These are phyloP conservation scores for Coemansia sp. DNA, from an alignment of 192 early-diverging fungal species.

Conservation along the genomic window DNA sequence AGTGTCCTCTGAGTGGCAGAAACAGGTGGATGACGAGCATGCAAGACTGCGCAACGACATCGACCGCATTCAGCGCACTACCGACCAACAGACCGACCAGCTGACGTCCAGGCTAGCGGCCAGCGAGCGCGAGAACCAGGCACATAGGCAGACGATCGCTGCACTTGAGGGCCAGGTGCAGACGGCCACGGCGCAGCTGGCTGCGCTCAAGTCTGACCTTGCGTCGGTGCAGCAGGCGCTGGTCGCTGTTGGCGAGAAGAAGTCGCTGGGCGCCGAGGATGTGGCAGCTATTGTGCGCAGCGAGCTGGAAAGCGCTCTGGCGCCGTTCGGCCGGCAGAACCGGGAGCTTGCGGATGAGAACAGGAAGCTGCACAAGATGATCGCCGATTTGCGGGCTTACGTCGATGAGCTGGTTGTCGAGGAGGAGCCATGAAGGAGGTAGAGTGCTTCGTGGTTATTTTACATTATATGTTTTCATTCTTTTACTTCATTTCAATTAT, in stretches of 20 bases:
- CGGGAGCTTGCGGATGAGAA: constrained; percentile 26
- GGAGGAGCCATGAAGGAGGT: constrained; percentile 14
- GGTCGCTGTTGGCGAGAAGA: constrained; percentile 7
- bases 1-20: constrained; percentile 40
- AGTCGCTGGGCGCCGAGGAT: constrained; percentile 16
- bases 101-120: constrained; percentile 20
- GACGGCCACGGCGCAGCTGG: constrained; percentile 17
- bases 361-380: constrained; percentile 35
- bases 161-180: constrained; percentile 34
- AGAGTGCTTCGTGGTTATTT: background rate
- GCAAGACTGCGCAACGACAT: constrained; percentile 27
- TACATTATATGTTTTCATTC: background rate
- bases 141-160: constrained; percentile 32
- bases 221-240: constrained; percentile 25
- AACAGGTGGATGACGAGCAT: constrained; percentile 42
- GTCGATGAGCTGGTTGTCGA: constrained; percentile 53
- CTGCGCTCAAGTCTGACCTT: constrained; percentile 16
- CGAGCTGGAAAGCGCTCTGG: constrained; percentile 29
- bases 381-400: constrained; percentile 32
- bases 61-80: constrained; percentile 14
- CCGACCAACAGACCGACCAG: constrained; percentile 23
- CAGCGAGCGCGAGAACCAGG: constrained; percentile 35
- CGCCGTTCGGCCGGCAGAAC: constrained; percentile 25
- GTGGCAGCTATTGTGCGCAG: constrained; percentile 21
- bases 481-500: background rate